Evolutionary conservation across 139 green algal species (phyloP).

Genomic region (Closterium sp.): DNA sequence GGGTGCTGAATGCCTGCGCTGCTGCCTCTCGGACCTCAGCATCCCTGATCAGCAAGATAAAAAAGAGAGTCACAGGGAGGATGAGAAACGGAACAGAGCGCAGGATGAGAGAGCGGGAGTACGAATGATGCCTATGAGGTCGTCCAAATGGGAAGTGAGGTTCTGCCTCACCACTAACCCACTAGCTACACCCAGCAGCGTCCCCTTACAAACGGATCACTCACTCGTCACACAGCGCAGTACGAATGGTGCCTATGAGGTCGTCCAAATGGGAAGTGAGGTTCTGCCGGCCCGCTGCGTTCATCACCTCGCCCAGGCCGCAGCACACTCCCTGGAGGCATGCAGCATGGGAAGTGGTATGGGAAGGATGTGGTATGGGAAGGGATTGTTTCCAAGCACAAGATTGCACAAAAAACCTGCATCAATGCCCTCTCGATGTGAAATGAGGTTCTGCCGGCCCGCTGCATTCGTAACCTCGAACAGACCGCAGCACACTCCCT

Average conservation of each 20-base stretch:
- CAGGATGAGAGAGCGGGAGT: conserved; percentile 63
- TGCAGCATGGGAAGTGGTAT: not conserved
- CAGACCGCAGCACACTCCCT: too few relatives aligned
- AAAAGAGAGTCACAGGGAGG: too few relatives aligned
- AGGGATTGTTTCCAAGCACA: too few relatives aligned
- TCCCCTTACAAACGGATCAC: too few relatives aligned
- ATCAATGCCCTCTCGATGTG: too few relatives aligned
- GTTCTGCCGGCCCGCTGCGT: conserved; percentile 60
- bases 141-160: conserved; percentile 67
- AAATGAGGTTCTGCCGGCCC: too few relatives aligned
- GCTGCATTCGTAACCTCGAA: too few relatives aligned
- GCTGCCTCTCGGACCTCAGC: conserved; percentile 68
- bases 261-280: conserved; percentile 70
- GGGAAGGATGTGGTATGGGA: too few relatives aligned
- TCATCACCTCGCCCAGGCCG: conserved; percentile 75
- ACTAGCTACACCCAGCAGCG: too few relatives aligned
- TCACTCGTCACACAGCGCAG: conserved; percentile 75
- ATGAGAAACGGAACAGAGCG: not conserved
- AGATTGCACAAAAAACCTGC: too few relatives aligned
- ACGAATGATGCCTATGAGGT: conserved; percentile 80
- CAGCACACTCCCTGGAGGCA: conserved; percentile 56
- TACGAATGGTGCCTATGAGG: conserved; percentile 78
- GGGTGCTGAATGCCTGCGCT: conserved; percentile 78
- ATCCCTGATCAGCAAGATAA: not conserved
- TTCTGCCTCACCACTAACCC: too few relatives aligned